Conservation (phyloP, 768 basidiomycete species). For the Pleurotus tuber-regium region DNA sequence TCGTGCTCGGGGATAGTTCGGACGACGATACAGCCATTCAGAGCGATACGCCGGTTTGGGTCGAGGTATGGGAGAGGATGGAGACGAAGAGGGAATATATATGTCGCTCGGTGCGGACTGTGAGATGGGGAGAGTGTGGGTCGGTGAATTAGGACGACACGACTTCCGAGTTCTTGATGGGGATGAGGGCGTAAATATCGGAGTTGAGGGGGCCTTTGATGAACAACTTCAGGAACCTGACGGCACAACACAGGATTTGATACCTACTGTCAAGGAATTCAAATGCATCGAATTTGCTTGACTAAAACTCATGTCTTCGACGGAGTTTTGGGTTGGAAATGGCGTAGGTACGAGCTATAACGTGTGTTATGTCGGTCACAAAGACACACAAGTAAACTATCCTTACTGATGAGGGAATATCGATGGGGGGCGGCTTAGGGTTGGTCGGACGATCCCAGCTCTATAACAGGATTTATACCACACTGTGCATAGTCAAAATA, state of each 20-base stretch:
- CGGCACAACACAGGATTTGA: neutral
- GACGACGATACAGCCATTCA: constrained; percentile 49
- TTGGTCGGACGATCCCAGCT: neutral
- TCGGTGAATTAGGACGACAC: constrained; percentile 18
- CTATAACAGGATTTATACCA: neutral
- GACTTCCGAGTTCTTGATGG: constrained; percentile 18
- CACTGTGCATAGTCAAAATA: neutral
- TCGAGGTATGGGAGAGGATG: constrained; percentile 20
- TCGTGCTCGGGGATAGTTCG: constrained; percentile 30
- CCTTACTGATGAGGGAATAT: constrained; percentile 4
- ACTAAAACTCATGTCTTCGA: neutral
- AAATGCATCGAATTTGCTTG: neutral
- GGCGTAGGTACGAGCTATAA: neutral
- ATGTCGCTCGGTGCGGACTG: constrained; percentile 14
- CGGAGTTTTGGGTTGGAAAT: constrained; percentile 2
- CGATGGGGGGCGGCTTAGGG: neutral
- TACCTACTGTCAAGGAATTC: neutral
- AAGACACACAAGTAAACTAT: neutral
- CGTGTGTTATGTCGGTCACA: neutral
- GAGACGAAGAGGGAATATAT: constrained; percentile 21
- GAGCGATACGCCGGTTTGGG: constrained; percentile 25
- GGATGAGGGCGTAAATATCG: constrained; percentile 11
- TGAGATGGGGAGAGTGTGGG: constrained; percentile 14
- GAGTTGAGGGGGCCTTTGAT: constrained; percentile 14
- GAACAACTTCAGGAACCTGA: neutral